Base-by-base conservation (phyloP, 1,139 yeast species). In the Keqinozyma sinolaborantium region DNA sequence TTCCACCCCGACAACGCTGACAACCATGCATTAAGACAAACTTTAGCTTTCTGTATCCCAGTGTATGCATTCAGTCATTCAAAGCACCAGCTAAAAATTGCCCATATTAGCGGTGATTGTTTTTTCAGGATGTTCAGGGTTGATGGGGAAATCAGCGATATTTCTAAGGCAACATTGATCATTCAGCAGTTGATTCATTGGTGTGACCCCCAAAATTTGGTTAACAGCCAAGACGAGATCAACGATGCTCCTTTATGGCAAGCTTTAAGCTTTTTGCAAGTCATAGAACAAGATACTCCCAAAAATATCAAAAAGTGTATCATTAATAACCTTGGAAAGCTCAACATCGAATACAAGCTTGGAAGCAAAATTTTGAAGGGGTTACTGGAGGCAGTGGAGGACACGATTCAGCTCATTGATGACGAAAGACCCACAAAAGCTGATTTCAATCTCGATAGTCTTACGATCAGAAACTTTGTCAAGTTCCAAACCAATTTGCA, bases 1-100 rank as follows among this genome's bases (percentile, higher is more conserved):
- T 88, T 86, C 57, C 80, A 83, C 36, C 87, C 90, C 0, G 55
- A 64, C 3, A 80, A 83, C 30, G 58, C 74, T 4, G 58, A 64
- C 10, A 87, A 88, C 45, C 81, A 77, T 38, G 77, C 79, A 12
- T 64, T 90, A 40, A 72, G 82, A 34, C 97, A 92, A 57, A 83
- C 86, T 2, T 74, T 90, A 38, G 79, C 95, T 8, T 88, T 86
- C 51, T 88, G 96, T 50, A 70, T 92, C 24, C 97, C 97, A 0
- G 95, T 86, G 1, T 88, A 86, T 52, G 83, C 95, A 23, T 85
- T 78, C 51, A 84, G 96, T 25, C 90, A 83, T 43, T 62, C 71
- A 1, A 66, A 64, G 16, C 95, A 88, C 54, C 97, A 88, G 53
- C 69, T 70, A 30, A 69, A 81, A 39, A 62, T 90, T 50, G 74